phyloP scores from a whole-genome alignment of 305 asterid genomes.

The Fraxinus angustifolia region DNA sequence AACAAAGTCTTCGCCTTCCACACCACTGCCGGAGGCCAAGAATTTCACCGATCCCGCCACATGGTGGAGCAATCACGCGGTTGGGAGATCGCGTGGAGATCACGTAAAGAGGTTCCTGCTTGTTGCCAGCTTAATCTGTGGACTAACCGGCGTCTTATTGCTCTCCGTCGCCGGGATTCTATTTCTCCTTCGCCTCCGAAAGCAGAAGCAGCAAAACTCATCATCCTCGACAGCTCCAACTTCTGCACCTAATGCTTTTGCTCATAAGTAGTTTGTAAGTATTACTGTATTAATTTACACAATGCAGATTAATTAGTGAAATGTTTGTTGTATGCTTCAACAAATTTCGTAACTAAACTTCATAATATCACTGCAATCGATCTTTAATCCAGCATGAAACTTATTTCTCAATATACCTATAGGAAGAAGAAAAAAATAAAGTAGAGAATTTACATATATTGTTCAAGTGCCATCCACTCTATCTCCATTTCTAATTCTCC shows the following conservation, averaged over 20 bases:
- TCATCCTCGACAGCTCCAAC: not conserved
- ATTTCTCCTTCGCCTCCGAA: conserved; percentile 22
- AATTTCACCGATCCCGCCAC: conserved; percentile 19
- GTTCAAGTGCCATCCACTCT: conserved; percentile 57
- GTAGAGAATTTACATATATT: conserved; percentile 15
- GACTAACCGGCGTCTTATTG: conserved; percentile 31
- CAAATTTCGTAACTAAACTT: not conserved
- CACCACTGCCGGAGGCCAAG: conserved; percentile 27
- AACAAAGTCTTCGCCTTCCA: not conserved
- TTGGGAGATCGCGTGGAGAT: conserved; percentile 14
- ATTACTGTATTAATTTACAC: not conserved
- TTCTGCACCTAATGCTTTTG: conserved; percentile 1
- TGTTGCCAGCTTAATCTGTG: conserved; percentile 37
- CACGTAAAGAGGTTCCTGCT: conserved; percentile 20
- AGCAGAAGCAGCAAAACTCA: not conserved
- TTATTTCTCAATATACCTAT: conserved; percentile 18
- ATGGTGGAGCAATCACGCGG: conserved; percentile 28
- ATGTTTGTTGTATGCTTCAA: not conserved
- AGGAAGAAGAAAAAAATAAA: not conserved
- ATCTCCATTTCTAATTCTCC: conserved; percentile 62
- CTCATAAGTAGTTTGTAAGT: not conserved
- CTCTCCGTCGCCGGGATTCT: conserved; percentile 25
- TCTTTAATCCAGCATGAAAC: conserved; percentile 11
- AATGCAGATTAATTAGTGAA: not conserved
- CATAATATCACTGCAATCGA: not conserved